phyloP scores from a whole-genome alignment of 1,284 basidiomycete species.

The Cystobasidium sp. region DNA sequence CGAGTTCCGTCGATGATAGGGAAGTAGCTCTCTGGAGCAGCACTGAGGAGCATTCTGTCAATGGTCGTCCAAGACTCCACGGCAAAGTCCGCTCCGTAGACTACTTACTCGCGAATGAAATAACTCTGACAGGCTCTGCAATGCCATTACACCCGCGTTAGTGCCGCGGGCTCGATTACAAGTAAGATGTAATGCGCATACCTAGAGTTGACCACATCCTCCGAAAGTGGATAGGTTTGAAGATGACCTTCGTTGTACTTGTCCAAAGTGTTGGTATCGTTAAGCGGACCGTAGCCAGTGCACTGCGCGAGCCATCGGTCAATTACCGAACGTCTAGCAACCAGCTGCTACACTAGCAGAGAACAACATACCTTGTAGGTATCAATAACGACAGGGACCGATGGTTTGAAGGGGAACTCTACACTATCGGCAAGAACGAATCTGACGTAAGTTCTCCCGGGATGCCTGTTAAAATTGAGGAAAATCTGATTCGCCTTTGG shows the following conservation, averaged over 20 bases:
- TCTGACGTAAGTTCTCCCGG: background rate
- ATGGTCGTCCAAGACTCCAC: too few relatives aligned
- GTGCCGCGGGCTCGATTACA: background rate
- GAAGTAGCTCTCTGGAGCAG: background rate
- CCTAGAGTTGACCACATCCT: background rate
- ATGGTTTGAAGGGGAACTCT: background rate
- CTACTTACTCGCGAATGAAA: background rate
- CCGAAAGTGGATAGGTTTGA: background rate
- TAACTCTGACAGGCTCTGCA: slow-evolving; percentile 1
- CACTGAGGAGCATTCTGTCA: background rate
- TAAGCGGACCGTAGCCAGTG: background rate
- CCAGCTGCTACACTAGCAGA: too few relatives aligned
- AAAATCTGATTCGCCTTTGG: background rate
- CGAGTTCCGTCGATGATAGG: too few relatives aligned
- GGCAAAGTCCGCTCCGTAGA: too few relatives aligned
- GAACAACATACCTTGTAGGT: background rate
- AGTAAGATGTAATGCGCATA: background rate
- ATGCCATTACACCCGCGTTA: background rate
- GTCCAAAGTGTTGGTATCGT: background rate
- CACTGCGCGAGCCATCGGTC: background rate
- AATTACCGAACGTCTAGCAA: too few relatives aligned
- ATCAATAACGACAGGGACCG: background rate
- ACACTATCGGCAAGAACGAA: slow-evolving; percentile 14
- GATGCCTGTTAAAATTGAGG: background rate
- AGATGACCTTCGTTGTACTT: background rate